phyloP scores from a whole-genome alignment of 2,329 filamentous ascomycete genomes.

The Lachnellula hyalina region DNA sequence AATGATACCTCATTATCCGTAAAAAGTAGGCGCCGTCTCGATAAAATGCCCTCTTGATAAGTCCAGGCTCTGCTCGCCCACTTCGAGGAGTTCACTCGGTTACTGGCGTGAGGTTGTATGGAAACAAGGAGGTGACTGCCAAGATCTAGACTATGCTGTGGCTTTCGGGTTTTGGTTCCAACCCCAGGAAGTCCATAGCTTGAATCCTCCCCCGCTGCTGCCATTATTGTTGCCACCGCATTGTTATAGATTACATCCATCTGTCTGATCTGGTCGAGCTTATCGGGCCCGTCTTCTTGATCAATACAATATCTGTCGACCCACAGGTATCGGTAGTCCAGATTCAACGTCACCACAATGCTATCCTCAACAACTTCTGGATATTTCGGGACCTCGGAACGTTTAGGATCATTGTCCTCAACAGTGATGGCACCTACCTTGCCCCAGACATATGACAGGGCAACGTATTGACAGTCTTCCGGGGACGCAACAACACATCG shows the following conservation, averaged over 20 bases:
- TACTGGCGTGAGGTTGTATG: not conserved
- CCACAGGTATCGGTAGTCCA: conserved; percentile 27
- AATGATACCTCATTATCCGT: conserved; percentile 25
- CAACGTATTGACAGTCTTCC: no score
- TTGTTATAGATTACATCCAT: conserved; percentile 26
- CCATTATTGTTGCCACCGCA: conserved; percentile 21
- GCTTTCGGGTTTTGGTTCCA: not conserved
- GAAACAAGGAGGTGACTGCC: conserved; percentile 2
- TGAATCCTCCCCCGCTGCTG: conserved; percentile 13
- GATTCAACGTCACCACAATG: conserved; percentile 14
- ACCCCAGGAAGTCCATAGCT: conserved; percentile 24
- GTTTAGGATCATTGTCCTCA: no score
- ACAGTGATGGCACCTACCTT: no score
- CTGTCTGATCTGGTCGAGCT: conserved; percentile 2
- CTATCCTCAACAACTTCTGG: conserved; percentile 12
- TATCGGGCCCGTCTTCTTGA: conserved; percentile 15
- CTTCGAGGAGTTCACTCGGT: not conserved
- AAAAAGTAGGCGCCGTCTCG: conserved; percentile 28
- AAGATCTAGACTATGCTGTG: not conserved
- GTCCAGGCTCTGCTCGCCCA: conserved; percentile 31
- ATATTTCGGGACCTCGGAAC: no score
- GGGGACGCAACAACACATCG: no score
- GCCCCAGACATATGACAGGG: no score
- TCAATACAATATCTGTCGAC: conserved; percentile 30
- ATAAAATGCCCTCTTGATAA: conserved; percentile 31